phyloP scores from a whole-genome alignment of 2,329 filamentous ascomycete genomes.

The Fusarium pilosicola region DNA sequence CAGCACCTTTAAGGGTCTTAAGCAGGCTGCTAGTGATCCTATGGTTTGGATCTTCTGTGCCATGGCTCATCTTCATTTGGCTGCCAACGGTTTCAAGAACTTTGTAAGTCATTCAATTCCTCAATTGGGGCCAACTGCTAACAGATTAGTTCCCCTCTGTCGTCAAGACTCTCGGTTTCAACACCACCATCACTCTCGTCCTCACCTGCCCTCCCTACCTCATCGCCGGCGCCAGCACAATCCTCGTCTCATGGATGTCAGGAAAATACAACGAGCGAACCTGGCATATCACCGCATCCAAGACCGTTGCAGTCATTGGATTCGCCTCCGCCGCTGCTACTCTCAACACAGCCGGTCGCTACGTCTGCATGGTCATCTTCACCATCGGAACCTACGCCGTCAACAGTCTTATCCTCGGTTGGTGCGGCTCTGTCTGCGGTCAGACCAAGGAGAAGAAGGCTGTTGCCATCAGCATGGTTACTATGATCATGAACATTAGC shows the following conservation, averaged over 20 bases:
- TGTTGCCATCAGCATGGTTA: conserved; percentile 52
- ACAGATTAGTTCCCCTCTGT: conserved; percentile 38
- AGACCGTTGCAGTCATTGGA: conserved; percentile 51
- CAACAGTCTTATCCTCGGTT: conserved; percentile 58
- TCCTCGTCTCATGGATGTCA: conserved; percentile 49
- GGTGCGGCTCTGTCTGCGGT: conserved; percentile 54
- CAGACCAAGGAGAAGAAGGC: conserved; percentile 62
- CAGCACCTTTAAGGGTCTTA: conserved; percentile 55
- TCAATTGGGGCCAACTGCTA: rapidly evolving
- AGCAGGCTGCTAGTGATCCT: conserved; percentile 56
- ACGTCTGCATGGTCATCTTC: conserved; percentile 52
- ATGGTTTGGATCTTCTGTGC: conserved; percentile 60
- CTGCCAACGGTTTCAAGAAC: conserved; percentile 58
- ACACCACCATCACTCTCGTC: conserved; percentile 45
- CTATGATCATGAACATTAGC: conserved; percentile 42
- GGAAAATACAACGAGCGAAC: conserved; percentile 59
- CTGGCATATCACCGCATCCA: conserved; percentile 58
- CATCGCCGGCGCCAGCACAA: conserved; percentile 47
- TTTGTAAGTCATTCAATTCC: conserved; percentile 11
- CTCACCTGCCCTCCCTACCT: conserved; percentile 57
- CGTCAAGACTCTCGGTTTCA: conserved; percentile 45
- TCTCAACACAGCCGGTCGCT: conserved; percentile 35
- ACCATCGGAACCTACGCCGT: conserved; percentile 53
- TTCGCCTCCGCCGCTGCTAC: conserved; percentile 42
- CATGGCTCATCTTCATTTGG: conserved; percentile 62